These are phyloP conservation scores for Teratosphaeria zuluensis DNA, from an alignment of 2,329 filamentous ascomycete genomes.

Conservation along the genomic window DNA sequence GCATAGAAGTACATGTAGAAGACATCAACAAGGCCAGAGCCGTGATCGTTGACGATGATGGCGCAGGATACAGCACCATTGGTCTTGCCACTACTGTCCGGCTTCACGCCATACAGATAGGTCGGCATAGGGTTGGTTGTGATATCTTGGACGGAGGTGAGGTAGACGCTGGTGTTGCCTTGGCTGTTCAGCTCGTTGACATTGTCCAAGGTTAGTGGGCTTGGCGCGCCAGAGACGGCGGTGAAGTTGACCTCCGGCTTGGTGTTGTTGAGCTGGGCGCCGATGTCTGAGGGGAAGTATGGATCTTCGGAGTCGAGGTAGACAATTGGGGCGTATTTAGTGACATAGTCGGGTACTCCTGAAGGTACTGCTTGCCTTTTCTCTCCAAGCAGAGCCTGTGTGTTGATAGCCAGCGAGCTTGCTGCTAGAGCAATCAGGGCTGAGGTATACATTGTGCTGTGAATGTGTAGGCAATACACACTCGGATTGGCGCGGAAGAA, in stretches of 20 bases:
- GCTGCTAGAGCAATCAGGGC: neutral
- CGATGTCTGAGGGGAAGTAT: slow-evolving; percentile 36
- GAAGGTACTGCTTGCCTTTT: neutral
- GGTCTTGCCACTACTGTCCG: slow-evolving; percentile 43
- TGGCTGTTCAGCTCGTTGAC: slow-evolving; percentile 33
- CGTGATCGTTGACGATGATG: slow-evolving; percentile 51
- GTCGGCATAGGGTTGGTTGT: slow-evolving; percentile 21
- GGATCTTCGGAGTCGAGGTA: slow-evolving; percentile 34
- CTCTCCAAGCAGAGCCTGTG: neutral
- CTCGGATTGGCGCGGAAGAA: neutral
- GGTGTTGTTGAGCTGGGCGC: slow-evolving; percentile 32
- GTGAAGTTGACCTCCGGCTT: slow-evolving; percentile 30
- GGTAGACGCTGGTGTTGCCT: slow-evolving; percentile 28
- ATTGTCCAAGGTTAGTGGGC: slow-evolving; percentile 33
- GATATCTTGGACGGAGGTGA: slow-evolving; percentile 35
- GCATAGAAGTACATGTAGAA: slow-evolving; percentile 58
- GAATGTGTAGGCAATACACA: neutral
- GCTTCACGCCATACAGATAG: slow-evolving; percentile 44
- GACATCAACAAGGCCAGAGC: slow-evolving; percentile 43
- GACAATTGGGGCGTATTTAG: slow-evolving; percentile 32
- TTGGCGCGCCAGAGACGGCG: slow-evolving; percentile 23
- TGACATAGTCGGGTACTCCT: slow-evolving; percentile 18
- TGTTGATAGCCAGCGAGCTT: neutral
- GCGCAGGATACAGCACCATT: slow-evolving; percentile 39
- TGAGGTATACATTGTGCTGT: neutral